Percentiles rank a stretch among this genome's conserved stretches.
phyloP scores from a whole-genome alignment of 1,284 basidiomycete species.

The Anthracocystis walkeri region DNA sequence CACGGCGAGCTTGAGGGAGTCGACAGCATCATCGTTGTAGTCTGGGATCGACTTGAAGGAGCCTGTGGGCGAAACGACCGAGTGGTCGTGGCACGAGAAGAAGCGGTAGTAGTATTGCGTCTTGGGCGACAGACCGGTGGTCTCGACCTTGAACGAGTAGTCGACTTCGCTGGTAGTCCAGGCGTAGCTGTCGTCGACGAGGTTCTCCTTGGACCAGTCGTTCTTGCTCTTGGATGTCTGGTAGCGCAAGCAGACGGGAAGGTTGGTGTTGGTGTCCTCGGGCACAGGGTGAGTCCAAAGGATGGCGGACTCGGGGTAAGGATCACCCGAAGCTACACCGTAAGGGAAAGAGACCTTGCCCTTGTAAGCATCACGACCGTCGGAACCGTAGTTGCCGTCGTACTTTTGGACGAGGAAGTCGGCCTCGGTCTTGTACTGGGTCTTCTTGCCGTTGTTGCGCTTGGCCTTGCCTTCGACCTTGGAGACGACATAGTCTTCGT shows the following conservation, averaged over 20 bases:
- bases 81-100: slow-evolving; percentile 71
- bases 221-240: slow-evolving; percentile 69
- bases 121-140: slow-evolving; percentile 73
- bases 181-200: slow-evolving; percentile 73
- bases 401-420: slow-evolving; percentile 55
- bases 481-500: slow-evolving; percentile 34
- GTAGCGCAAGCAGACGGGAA: slow-evolving; percentile 76
- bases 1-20: slow-evolving; percentile 74
- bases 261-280: slow-evolving; percentile 67
- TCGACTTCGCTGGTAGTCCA: slow-evolving; percentile 78
- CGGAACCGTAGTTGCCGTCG: slow-evolving; percentile 38
- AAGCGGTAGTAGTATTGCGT: slow-evolving; percentile 77
- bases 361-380: slow-evolving; percentile 52
- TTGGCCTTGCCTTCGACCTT: slow-evolving; percentile 42
- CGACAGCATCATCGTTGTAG: slow-evolving; percentile 65
- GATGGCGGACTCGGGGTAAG: slow-evolving; percentile 75
- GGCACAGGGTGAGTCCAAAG: slow-evolving; percentile 74
- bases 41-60: slow-evolving; percentile 72
- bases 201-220: slow-evolving; percentile 63
- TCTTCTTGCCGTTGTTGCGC: slow-evolving; percentile 36
- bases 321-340: slow-evolving; percentile 75
- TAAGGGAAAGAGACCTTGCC: slow-evolving; percentile 64
- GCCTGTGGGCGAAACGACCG: slow-evolving; percentile 70
- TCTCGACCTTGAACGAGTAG: slow-evolving; percentile 76
- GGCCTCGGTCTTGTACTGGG: slow-evolving; percentile 36